Percentiles rank a stretch among this genome's conserved stretches.
phyloP scores from a whole-genome alignment of 192 early-diverging fungal genomes.

The Kickxella alabastrina region DNA sequence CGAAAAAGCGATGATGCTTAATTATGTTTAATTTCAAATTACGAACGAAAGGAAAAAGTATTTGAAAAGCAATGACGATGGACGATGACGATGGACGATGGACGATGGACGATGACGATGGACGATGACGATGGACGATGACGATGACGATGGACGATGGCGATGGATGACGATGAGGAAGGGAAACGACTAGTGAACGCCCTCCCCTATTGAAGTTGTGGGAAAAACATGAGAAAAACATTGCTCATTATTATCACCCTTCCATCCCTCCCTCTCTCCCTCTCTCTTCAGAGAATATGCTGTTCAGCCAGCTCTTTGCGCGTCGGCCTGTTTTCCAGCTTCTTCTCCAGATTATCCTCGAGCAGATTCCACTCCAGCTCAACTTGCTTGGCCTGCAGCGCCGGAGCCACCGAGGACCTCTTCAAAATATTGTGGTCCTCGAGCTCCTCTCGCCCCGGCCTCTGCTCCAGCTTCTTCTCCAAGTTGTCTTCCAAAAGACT shows the following conservation, averaged over 20 bases:
- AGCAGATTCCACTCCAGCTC: neutral
- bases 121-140: no score
- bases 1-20: no score
- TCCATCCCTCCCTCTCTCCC: no score
- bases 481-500: conserved; percentile 49
- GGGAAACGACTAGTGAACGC: no score
- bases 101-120: no score
- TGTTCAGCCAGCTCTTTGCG: conserved; percentile 53
- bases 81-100: no score
- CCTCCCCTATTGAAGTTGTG: no score
- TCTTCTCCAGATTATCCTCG: conserved; percentile 51
- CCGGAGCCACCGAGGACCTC: conserved; percentile 4
- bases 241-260: no score
- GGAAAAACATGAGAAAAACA: neutral
- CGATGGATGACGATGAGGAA: no score
- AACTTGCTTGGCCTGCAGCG: conserved; percentile 16
- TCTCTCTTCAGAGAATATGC: conserved; percentile 56
- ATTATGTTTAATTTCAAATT: neutral
- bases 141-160: no score
- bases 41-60: neutral
- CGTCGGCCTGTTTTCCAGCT: conserved; percentile 53
- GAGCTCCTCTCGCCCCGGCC: conserved; percentile 55
- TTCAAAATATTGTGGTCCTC: conserved; percentile 55
- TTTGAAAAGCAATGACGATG: neutral
- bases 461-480: conserved; percentile 53